Evolutionary conservation across 306 rosid genomes (phyloP).

Genomic region (Quillaja saponaria): DNA sequence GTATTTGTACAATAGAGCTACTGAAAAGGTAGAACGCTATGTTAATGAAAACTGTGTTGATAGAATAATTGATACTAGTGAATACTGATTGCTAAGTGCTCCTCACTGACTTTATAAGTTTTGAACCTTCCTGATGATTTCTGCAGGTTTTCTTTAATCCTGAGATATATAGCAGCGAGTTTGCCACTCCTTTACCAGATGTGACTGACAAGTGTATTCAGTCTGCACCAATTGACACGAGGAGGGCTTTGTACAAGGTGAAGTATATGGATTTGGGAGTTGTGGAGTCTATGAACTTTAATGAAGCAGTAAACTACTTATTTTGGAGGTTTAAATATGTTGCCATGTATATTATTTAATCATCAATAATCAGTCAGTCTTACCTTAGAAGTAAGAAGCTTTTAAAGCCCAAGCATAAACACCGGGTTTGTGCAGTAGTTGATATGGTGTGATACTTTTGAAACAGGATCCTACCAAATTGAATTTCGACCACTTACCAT

Average conservation of each 20-base stretch:
- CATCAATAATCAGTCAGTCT: background rate
- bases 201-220: slow-evolving; percentile 97
- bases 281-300: background rate
- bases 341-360: slow-evolving; percentile 7
- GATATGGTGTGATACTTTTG: background rate
- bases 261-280: slow-evolving; percentile 11
- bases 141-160: slow-evolving; percentile 93
- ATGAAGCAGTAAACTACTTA: slow-evolving; percentile 19
- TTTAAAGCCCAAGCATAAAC: slow-evolving; percentile 13
- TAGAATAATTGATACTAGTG: too few species aligned
- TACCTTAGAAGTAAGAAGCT: slow-evolving; percentile 6
- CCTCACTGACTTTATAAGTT: slow-evolving; percentile 1
- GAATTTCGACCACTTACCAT: slow-evolving; percentile 4
- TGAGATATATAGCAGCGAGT: slow-evolving; percentile 86
- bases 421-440: slow-evolving; percentile 19
- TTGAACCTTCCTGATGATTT: slow-evolving; percentile 21
- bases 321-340: too few species aligned
- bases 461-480: slow-evolving; percentile 15
- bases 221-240: slow-evolving; percentile 97
- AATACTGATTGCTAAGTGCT: background rate
- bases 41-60: too few species aligned
- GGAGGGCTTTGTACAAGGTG: slow-evolving; percentile 96
- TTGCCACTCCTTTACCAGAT: slow-evolving; percentile 79
- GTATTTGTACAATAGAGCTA: background rate
- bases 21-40: background rate